Evolutionary conservation across 768 basidiomycete species (phyloP), one percentile per base, ranked within the genome.

Genomic region (Podaxis sp.): DNA sequence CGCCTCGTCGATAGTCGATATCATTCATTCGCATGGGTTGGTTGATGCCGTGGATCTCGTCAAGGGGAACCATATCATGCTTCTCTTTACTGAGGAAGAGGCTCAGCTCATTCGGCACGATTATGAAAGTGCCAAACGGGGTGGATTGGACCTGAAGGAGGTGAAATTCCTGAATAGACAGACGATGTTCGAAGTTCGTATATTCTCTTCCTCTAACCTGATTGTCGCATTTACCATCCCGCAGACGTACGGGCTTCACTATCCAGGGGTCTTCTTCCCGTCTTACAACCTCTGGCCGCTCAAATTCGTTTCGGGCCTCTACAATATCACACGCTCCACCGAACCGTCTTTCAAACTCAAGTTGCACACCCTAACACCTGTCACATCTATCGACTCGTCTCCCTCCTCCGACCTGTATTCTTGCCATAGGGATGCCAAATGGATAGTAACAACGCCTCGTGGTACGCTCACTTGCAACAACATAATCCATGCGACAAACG

Each of bases 401-500:
- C 69, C 19, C 17, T 4, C 24, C 24, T 24, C 24, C 24, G 24
- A 24, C 24, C 24, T 22, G 22, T 22, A 22, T 22, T 22, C 22
- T 22, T 22, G 22, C 22, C 22, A 22, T 22, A 22, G 22, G 22
- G 22, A 22, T 22, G 22, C 22, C 3, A 55, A 38, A 17, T 62
- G 61, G 61, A 50, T 40, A 11, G 22, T 56, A 15, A 49, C 70
- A 3, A 95, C 93, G 0, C 8, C 81, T 0, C 82, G 92, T 19
- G 93, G 94, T 1, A 66, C 68, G 1, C 71, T 94, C 22, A 46
- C 70, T 3, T 87, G 89, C 64, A 73, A 78, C 19, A 85, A 86
- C 63, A 82, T 96, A 49, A 76, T 97, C 4, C 93, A 95, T 69
- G 93, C 92, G 0, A 95, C 93, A 12, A 97, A 96, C 67, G 95